Conservation (phyloP, 2,329 filamentous ascomycete genomes). For the Saccharata proteae region DNA sequence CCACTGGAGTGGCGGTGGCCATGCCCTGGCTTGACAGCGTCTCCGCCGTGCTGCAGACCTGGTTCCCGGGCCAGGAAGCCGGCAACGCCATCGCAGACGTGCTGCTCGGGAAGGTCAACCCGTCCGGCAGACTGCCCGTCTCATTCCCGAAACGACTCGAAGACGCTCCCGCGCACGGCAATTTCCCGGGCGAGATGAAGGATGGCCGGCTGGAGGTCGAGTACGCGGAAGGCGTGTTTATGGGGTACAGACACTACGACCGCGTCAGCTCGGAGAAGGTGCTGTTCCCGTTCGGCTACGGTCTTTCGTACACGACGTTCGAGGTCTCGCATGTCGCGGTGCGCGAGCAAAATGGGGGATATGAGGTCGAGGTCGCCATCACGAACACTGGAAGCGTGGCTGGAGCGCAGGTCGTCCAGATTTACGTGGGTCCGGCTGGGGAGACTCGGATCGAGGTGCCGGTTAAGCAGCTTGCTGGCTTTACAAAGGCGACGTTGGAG, state of each 20-base stretch:
- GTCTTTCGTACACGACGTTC: slow-evolving; percentile 66
- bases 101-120: slow-evolving; percentile 61
- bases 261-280: slow-evolving; percentile 35
- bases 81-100: slow-evolving; percentile 72
- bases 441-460: too few species aligned
- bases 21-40: slow-evolving; percentile 59
- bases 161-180: slow-evolving; percentile 59
- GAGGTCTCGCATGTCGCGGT: too few species aligned
- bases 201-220: too few species aligned
- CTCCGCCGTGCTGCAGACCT: slow-evolving; percentile 58
- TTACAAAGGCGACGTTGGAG: too few species aligned
- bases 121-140: slow-evolving; percentile 62
- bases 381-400: slow-evolving; percentile 45
- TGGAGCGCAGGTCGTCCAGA: slow-evolving; percentile 54
- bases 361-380: slow-evolving; percentile 39
- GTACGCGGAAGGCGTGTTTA: slow-evolving; percentile 61
- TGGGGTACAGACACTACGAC: slow-evolving; percentile 65
- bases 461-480: too few species aligned
- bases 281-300: slow-evolving; percentile 66
- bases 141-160: slow-evolving; percentile 50
- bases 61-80: slow-evolving; percentile 81
- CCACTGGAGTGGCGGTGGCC: slow-evolving; percentile 60
- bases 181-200: slow-evolving; percentile 60
- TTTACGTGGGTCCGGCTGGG: too few species aligned
- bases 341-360: slow-evolving; percentile 48